phyloP scores from a whole-genome alignment of 495 filamentous ascomycete genomes.

The Choiromyces venosus region DNA sequence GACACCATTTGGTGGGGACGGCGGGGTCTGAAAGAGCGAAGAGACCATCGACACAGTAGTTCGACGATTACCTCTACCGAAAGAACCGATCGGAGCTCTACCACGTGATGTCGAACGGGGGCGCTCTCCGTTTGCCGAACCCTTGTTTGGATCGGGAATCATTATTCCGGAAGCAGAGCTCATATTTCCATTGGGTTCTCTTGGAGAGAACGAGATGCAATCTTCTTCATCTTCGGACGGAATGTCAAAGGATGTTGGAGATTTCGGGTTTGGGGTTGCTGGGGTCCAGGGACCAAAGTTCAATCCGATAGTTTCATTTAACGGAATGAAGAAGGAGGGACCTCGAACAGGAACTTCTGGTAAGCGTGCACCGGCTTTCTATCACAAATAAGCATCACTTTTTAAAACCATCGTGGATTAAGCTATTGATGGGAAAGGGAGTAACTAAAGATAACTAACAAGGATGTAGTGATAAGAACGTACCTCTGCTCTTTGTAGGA shows the following conservation, averaged over 20 bases:
- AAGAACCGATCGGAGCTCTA: constrained; percentile 36
- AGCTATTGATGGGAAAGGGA: not conserved
- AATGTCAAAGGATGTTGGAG: constrained; percentile 27
- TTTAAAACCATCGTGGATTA: constrained; percentile 20
- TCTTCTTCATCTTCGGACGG: constrained; percentile 31
- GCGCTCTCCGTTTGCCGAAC: constrained; percentile 30
- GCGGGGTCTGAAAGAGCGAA: constrained; percentile 32
- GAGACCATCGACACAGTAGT: constrained; percentile 35
- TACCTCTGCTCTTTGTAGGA: constrained; percentile 36
- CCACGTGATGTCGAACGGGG: constrained; percentile 34
- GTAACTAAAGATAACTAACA: not conserved
- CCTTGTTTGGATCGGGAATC: constrained; percentile 36
- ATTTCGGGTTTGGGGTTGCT: constrained; percentile 26
- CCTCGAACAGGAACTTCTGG: constrained; percentile 33
- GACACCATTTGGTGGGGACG: constrained; percentile 31
- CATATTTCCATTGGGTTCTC: constrained; percentile 25
- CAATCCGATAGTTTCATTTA: constrained; percentile 31
- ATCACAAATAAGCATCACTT: constrained; percentile 1
- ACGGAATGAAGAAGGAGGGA: constrained; percentile 33
- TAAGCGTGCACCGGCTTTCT: constrained; percentile 32
- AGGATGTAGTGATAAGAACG: not conserved
- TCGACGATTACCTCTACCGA: constrained; percentile 25
- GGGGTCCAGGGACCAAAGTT: constrained; percentile 30
- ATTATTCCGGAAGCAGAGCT: constrained; percentile 32
- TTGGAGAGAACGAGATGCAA: constrained; percentile 32